Base-by-base conservation (phyloP, 352 stramenopile genomes). In the Phytophthora sp. region DNA sequence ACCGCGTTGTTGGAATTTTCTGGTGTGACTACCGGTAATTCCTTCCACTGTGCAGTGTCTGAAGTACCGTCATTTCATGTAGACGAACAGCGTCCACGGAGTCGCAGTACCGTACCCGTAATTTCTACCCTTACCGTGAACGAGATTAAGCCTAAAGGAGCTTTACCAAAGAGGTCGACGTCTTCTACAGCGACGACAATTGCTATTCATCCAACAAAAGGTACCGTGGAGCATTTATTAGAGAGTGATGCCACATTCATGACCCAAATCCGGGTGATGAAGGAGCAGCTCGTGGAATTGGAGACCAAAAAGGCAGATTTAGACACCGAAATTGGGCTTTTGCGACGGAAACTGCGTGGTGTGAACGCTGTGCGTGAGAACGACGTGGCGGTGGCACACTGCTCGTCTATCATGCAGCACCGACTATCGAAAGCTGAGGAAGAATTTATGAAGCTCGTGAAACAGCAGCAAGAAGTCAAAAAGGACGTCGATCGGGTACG, bases 381-480 rank as follows among this genome's bases (percentile, higher is more conserved):
- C 45, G 84, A 93, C 56, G 70, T 88, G 2, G 84, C 84, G 1
- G 82, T 93, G 3, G 84, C 84, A 9, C 82, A 93, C 55, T 93
- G 82, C 45, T 80, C 76, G 9, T 79, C 84, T 5, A 85, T 93
- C 57, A 88, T 93, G 80, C 82, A 91, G 63, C 80, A 90, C 46
- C 82, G 84, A 0, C 60, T 93, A 24, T 75, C 77, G 8, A 93
- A 93, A 54, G 80, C 80, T 0, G 82, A 93, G 42, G 83, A 90
- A 53, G 84, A 93, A 52, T 91, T 77, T 58, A 93, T 93, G 84
- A 93, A 91, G 51, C 67, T 89, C 7, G 71, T 91, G 36, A 91
- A 77, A 1, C 63, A 79, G 21, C 84, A 93, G 66, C 73, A 82
- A 53, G 69, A 85, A n/a, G 71, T 90, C 27, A 82, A 79, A 26